Evolutionary conservation across 805 yeast species (phyloP), one percentile per base, ranked within the genome.

Genomic region (Zygosaccharomyces bisporus): DNA sequence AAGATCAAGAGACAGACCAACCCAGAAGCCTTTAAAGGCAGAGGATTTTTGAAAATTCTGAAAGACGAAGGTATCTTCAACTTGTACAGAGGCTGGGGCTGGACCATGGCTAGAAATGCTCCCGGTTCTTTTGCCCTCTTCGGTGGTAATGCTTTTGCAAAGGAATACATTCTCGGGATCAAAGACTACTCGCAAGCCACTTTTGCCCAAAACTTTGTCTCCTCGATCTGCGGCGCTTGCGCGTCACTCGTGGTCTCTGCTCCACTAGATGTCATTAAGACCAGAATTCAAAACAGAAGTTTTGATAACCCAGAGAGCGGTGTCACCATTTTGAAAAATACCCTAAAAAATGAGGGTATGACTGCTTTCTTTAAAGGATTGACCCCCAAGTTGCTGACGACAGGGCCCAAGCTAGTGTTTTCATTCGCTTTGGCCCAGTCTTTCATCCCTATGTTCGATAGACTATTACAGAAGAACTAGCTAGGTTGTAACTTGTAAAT

Each of bases 91-190:
- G 99, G 99, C 54, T 90, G 97, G 95, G 98, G 97, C 47, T 93
- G 99, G 99, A 93, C 99, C 48, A 95, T 95, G 56, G 99, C 99
- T 34, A 84, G 99, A 79, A 93, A 93, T 66, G 97, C 98, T 2
- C 99, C 99, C 30, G 99, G 99, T 48, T 88, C 96, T 2, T 93
- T 93, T 63, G 96, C 98, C 13, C 74, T 93, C 46, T 93, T 93
- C 57, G 99, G 99, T 56, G 99, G 98, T 71, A 89, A 91, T 63
- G 96, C 99, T 12, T 93, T 93, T 65, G 98, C 99, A 50, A 93
- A 93, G 72, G 99, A 93, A 71, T 93, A 87, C 72, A 79, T 93
- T 48, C 80, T 88, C 57, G 90, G 90, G 12, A 76, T 93, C 59
- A 63, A 74, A 55, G 99, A 93, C 71, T 89, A 93, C 73, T 75